These are phyloP conservation scores for Chalciporus sphaerocephalus DNA, from an alignment of 768 basidiomycete species.

Conservation along the genomic window DNA sequence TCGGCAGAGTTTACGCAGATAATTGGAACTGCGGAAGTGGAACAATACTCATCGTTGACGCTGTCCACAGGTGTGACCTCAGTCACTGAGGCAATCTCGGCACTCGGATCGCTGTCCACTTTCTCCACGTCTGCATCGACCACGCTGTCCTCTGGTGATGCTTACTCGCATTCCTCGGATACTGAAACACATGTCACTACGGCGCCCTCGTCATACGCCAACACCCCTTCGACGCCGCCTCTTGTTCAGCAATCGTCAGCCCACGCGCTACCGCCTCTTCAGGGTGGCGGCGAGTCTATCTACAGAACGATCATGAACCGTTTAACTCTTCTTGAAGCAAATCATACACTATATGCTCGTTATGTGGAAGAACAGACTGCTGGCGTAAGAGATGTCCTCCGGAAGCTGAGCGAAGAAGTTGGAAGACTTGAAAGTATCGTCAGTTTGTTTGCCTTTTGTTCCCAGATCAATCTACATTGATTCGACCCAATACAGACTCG, in stretches of 20 bases:
- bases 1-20: neutral
- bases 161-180: conserved; percentile 2
- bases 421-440: conserved; percentile 70
- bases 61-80: conserved; percentile 6
- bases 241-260: conserved; percentile 2
- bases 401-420: conserved; percentile 71
- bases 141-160: neutral
- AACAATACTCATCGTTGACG: neutral
- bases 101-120: conserved; percentile 9
- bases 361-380: conserved; percentile 90
- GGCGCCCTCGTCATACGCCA: conserved; percentile 7
- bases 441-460: too few species aligned
- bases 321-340: conserved; percentile 76
- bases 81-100: conserved; percentile 24
- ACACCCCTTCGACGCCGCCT: neutral
- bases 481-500: too few species aligned
- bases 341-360: conserved; percentile 75
- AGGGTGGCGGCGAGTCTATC: conserved; percentile 73
- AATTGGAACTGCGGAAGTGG: neutral
- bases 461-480: too few species aligned
- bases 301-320: conserved; percentile 97
- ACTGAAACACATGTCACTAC: conserved; percentile 1
- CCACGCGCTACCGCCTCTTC: conserved; percentile 6
- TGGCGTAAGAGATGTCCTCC: conserved; percentile 69
- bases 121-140: conserved; percentile 3